Evolutionary conservation across 208 protist genomes (phyloP), one percentile per base, ranked within the genome.

Genomic region (Acanthamoeba divionensis): DNA sequence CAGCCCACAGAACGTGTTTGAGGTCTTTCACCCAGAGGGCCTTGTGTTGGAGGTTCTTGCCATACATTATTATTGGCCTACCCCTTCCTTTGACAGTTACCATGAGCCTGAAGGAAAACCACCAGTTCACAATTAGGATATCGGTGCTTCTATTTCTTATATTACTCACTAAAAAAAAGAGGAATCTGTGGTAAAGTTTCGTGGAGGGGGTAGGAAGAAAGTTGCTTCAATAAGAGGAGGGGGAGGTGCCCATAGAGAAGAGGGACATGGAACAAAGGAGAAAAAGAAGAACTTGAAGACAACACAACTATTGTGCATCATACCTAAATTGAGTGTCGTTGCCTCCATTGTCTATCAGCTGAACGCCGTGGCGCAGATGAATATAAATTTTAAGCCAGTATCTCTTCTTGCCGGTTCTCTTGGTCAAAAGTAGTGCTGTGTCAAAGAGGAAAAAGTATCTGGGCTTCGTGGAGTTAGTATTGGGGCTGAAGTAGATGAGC

Each of bases 401-500:
- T 13, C 24, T 12, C 12, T 71, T 15, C 18, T 15, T 36, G 47
- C 75, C 29, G 0, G 7, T 63, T 9, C 52, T 26, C 75, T 85
- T 85, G n/a, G 75, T 85, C 13, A 85, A 1, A 36, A 85, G 52
- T 0, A 85, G 21, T n/a, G 31, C 31, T n/a, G 21, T 31, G 52
- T 63, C 33, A 31, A 85, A 85, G 47, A 85, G 75, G n/a, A 12
- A 85, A 26, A 85, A 85, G 29, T 85, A 85, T 45, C 75, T 45
- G 5, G 75, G 75, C 75, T 85, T 85, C n/a, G 31, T 85, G 18
- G 18, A 47, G 21, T 38, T 60, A 38, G 75, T 85, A 38, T 85
- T 85, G 48, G 33, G 7, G 50, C 75, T 85, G 33, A 85, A 85
- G 75, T 85, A 85, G 44, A 85, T 85, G 0, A 85, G 47, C 75